A percentile compares a stretch with the other conserved stretches of the same genome.
These are phyloP conservation scores for Candida gorgasii DNA, from an alignment of 805 yeast genomes.

Conservation along the genomic window DNA sequence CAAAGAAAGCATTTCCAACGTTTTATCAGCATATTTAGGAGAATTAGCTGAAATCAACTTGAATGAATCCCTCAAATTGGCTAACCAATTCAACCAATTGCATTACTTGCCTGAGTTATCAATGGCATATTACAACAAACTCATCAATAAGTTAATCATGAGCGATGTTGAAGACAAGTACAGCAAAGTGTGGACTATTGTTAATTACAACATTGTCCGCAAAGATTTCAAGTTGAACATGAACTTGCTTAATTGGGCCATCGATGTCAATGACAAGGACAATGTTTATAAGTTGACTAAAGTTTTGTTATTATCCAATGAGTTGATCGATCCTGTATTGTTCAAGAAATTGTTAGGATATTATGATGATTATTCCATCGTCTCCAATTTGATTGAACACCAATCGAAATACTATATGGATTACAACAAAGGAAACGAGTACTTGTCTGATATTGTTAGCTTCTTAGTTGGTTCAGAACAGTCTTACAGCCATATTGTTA, in stretches of 20 bases:
- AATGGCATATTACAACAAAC: constrained; percentile 27
- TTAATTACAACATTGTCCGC: constrained; percentile 35
- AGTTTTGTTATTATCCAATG: constrained; percentile 33
- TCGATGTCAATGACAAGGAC: constrained; percentile 36
- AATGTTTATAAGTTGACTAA: constrained; percentile 36
- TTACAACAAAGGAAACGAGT: constrained; percentile 26
- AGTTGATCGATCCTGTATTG: constrained; percentile 29
- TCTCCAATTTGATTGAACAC: constrained; percentile 35
- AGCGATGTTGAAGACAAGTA: constrained; percentile 18
- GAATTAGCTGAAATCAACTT: constrained; percentile 19
- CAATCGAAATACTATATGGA: constrained; percentile 28
- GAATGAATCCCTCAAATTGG: constrained; percentile 25
- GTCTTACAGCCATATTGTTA: constrained; percentile 23
- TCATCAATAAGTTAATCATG: constrained; percentile 28
- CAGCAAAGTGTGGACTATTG: constrained; percentile 29
- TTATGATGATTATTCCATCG: constrained; percentile 32
- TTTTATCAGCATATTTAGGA: constrained; percentile 47
- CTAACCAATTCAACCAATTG: constrained; percentile 28
- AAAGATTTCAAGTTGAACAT: constrained; percentile 31
- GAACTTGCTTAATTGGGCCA: constrained; percentile 28
- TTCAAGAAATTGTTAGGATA: constrained; percentile 32
- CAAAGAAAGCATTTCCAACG: constrained; percentile 33
- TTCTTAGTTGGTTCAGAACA: constrained; percentile 20
- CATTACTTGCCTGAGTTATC: constrained; percentile 38
- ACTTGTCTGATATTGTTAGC: constrained; percentile 29